Evolutionary conservation across 768 basidiomycete species (phyloP).

Genomic region (Phylloporus sp.): DNA sequence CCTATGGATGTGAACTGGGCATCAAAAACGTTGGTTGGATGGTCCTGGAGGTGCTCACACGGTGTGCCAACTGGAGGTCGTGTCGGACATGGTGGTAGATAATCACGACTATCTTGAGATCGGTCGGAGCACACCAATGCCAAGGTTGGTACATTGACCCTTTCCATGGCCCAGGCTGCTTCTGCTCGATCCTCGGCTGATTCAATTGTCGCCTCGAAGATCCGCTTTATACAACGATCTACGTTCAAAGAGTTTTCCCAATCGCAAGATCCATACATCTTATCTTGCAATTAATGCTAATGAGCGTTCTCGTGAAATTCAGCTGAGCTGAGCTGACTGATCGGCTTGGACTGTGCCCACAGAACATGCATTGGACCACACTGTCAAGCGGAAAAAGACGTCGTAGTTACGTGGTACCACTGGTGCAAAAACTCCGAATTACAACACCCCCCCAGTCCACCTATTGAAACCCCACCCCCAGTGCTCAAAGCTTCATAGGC

Average conservation of each 20-base stretch:
- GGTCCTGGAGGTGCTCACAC: slow-evolving; percentile 38
- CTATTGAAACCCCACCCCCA: neutral
- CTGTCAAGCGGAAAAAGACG: too few species aligned
- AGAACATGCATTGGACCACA: too few species aligned
- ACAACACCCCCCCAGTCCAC: neutral
- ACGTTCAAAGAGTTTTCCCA: neutral
- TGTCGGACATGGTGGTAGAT: slow-evolving; percentile 8
- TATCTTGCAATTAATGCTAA: neutral
- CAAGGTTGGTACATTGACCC: neutral
- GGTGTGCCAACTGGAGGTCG: slow-evolving; percentile 52
- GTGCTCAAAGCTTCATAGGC: neutral
- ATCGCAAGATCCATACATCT: neutral
- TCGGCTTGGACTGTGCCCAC: too few species aligned
- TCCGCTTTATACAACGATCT: neutral
- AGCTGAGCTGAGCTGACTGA: too few species aligned
- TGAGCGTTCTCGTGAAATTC: neutral
- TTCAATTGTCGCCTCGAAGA: neutral
- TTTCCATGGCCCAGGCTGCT: neutral
- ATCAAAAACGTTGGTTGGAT: neutral
- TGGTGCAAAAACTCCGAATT: neutral
- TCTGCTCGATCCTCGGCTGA: neutral
- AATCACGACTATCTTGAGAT: neutral
- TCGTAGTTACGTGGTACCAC: too few species aligned
- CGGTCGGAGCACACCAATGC: neutral
- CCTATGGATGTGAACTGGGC: slow-evolving; percentile 32